These are phyloP conservation scores for Solanum microdontum DNA, from an alignment of 257 asterid genomes.

Conservation along the genomic window DNA sequence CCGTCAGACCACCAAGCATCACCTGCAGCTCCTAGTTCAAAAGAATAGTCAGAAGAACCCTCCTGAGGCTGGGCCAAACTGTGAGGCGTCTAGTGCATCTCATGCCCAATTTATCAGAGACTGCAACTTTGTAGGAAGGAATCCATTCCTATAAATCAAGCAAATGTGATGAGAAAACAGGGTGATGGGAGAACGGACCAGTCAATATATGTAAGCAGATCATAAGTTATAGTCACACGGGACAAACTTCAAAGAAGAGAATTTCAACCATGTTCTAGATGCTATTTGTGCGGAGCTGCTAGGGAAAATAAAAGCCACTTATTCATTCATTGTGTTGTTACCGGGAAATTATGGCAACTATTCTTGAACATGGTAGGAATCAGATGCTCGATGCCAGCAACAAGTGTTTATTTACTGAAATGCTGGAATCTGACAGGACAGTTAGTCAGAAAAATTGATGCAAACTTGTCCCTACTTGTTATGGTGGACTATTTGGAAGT, in stretches of 20 bases:
- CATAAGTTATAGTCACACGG: not conserved
- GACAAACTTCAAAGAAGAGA: not conserved
- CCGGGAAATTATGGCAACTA: not conserved
- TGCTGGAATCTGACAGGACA: not conserved
- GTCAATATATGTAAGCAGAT: not conserved
- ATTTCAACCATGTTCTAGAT: not conserved
- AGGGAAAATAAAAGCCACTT: not conserved
- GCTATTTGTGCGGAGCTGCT: not conserved
- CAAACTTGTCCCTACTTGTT: not conserved
- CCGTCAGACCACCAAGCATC: not conserved
- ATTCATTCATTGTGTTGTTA: not conserved
- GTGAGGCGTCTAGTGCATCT: not conserved
- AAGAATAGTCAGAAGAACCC: not conserved
- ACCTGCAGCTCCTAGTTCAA: not conserved
- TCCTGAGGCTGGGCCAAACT: not conserved
- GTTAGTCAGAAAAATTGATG: not conserved
- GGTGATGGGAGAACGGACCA: not conserved
- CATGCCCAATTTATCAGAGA: not conserved
- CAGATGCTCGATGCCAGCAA: not conserved
- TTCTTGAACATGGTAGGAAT: not conserved
- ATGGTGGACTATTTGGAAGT: not conserved
- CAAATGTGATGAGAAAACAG: not conserved
- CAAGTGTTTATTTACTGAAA: not conserved
- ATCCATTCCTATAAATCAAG: conserved; percentile 38
- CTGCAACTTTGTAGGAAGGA: conserved; percentile 29